These are phyloP conservation scores for Fusarium circinatum DNA, from an alignment of 2,329 filamentous ascomycete species.

Conservation along the genomic window DNA sequence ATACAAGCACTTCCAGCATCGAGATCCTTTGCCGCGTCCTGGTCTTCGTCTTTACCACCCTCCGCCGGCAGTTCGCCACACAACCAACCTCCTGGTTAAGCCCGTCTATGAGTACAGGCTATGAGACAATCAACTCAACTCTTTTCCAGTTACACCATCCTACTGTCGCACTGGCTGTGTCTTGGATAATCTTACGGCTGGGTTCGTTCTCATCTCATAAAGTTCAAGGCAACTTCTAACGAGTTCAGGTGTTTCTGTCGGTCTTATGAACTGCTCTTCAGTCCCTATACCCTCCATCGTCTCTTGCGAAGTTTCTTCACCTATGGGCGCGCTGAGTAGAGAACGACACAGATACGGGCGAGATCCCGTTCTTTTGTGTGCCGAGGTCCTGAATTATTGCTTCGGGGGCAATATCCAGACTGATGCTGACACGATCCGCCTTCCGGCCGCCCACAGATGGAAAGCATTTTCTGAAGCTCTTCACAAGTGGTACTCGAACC, in stretches of 20 bases:
- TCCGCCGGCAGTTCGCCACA: conserved; percentile 28
- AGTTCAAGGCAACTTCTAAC: not conserved
- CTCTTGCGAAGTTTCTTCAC: conserved; percentile 27
- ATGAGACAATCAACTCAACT: conserved; percentile 23
- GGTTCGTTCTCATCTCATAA: conserved; percentile 27
- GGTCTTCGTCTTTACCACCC: conserved; percentile 18
- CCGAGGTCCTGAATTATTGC: conserved; percentile 49
- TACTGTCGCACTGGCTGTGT: conserved; percentile 24
- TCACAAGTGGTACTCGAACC: conserved; percentile 47
- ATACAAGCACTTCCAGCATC: conserved; percentile 11
- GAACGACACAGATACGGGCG: conserved; percentile 37
- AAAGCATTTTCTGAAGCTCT: conserved; percentile 46
- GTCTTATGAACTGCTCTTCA: conserved; percentile 42
- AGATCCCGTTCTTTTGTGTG: conserved; percentile 48
- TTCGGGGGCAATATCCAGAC: conserved; percentile 26
- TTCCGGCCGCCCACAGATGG: conserved; percentile 44
- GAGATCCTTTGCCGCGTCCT: conserved; percentile 17
- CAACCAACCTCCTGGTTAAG: conserved; percentile 37
- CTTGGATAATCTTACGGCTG: conserved; percentile 44
- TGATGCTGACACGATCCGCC: conserved; percentile 16
- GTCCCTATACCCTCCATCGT: conserved; percentile 43
- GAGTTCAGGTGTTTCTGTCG: conserved; percentile 42
- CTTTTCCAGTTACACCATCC: conserved; percentile 29
- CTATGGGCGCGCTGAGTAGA: conserved; percentile 24
- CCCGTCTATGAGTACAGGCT: conserved; percentile 25